phyloP scores from a whole-genome alignment of 352 stramenopile genomes.

The Blastocystis hominis region DNA sequence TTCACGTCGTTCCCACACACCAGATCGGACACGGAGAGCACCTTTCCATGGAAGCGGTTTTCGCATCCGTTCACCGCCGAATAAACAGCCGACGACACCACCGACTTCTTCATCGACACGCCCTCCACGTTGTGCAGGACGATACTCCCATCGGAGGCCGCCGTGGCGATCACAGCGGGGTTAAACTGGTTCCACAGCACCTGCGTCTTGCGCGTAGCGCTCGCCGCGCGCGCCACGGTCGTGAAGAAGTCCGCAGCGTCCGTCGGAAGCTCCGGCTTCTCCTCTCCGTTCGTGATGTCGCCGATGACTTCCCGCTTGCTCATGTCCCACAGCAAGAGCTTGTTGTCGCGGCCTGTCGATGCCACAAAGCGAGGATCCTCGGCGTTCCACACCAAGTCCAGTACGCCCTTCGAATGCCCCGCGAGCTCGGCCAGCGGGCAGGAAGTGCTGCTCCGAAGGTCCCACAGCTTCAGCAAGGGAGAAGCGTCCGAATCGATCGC shows the following conservation, averaged over 20 bases:
- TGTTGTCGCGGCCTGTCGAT: constrained; percentile 91
- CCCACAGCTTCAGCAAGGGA: constrained; percentile 89
- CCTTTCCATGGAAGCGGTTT: constrained; percentile 74
- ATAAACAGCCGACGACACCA: constrained; percentile 1
- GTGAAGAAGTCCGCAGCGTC: constrained; percentile 46
- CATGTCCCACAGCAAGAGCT: constrained; percentile 92
- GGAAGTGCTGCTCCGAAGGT: constrained; percentile 89
- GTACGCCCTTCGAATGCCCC: constrained; percentile 84
- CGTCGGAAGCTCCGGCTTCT: background rate
- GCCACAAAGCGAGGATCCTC: constrained; percentile 80
- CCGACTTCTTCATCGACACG: constrained; percentile 63
- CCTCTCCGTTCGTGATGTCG: constrained; percentile 71
- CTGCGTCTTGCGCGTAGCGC: background rate
- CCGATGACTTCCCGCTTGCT: constrained; percentile 81
- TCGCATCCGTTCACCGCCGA: constrained; percentile 79
- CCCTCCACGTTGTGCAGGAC: too few species aligned
- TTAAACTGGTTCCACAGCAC: constrained; percentile 27
- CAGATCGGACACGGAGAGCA: constrained; percentile 73
- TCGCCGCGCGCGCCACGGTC: background rate
- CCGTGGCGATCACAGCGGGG: constrained; percentile 69
- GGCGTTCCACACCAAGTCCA: constrained; percentile 91
- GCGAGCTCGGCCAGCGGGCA: constrained; percentile 85
- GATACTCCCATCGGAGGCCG: constrained; percentile 63
- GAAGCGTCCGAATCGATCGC: constrained; percentile 84
- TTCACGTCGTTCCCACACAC: constrained; percentile 73